Evolutionary conservation across 441 rosid genomes (phyloP).

Genomic region (Kokia cookei): DNA sequence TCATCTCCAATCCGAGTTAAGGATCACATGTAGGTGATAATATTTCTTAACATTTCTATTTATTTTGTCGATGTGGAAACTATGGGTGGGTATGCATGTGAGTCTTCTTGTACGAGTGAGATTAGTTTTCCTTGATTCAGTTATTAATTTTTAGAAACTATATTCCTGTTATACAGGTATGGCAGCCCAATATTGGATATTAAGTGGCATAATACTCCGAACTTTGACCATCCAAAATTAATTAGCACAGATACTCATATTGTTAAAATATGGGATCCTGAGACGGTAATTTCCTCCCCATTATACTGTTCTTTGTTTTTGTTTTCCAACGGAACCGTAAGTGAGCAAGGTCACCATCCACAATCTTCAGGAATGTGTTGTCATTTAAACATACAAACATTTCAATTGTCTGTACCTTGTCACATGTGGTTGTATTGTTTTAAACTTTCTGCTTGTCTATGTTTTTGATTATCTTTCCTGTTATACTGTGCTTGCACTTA

Average conservation of each 20-base stretch:
- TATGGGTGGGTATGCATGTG: not conserved
- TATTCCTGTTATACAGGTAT: constrained; percentile 45
- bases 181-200: constrained; percentile 83
- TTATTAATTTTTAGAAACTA: constrained; percentile 8
- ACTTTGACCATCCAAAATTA: constrained; percentile 66
- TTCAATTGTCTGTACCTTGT: not conserved
- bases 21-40: constrained; percentile 79
- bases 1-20: constrained; percentile 68
- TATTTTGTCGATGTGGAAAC: not conserved
- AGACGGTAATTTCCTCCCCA: constrained; percentile 41
- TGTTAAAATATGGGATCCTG: constrained; percentile 96
- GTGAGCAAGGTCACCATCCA: not conserved
- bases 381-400: not conserved
- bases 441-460: not conserved
- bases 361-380: not conserved
- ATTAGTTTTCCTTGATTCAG: not conserved
- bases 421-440: not conserved
- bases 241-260: constrained; percentile 75
- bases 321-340: not conserved
- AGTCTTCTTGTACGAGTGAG: not conserved
- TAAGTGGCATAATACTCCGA: constrained; percentile 83
- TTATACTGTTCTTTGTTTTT: not conserved
- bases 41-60: not conserved
- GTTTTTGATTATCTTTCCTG: not conserved
- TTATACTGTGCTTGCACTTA: not conserved